These are phyloP conservation scores for Vitis vinifera DNA, from an alignment of 164 flowering plant genomes.

Conservation along the genomic window ASM3070453v1 NC_081810.1:15210001-15210500, in stretches of 20 bases:
- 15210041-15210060: slow-evolving; percentile 84
- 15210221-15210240: slow-evolving; percentile 72
- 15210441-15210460: background rate
- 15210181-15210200: slow-evolving; percentile 8
- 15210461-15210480: background rate
- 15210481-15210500: slow-evolving; percentile 84
- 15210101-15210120: slow-evolving; percentile 37
- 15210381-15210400: slow-evolving; percentile 59
- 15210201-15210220: slow-evolving; percentile 81
- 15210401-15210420: slow-evolving; percentile 74
- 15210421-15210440: slow-evolving; percentile 24
- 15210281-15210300: slow-evolving; percentile 68
- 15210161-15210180: background rate
- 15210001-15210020: slow-evolving; percentile 75
- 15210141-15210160: background rate
- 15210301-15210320: slow-evolving; percentile 68
- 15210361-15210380: slow-evolving; percentile 69
- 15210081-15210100: slow-evolving; percentile 71
- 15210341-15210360: slow-evolving; percentile 60
- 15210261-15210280: slow-evolving; percentile 67
- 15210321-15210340: slow-evolving; percentile 77
- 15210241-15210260: slow-evolving; percentile 65
- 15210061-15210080: slow-evolving; percentile 69
- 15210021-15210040: slow-evolving; percentile 76
- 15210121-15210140: background rate